A percentile compares a stretch with the other conserved stretches of the same genome.
Evolutionary conservation across 352 stramenopile genomes (phyloP).

Genomic region (Pythium vanterpoolii): DNA sequence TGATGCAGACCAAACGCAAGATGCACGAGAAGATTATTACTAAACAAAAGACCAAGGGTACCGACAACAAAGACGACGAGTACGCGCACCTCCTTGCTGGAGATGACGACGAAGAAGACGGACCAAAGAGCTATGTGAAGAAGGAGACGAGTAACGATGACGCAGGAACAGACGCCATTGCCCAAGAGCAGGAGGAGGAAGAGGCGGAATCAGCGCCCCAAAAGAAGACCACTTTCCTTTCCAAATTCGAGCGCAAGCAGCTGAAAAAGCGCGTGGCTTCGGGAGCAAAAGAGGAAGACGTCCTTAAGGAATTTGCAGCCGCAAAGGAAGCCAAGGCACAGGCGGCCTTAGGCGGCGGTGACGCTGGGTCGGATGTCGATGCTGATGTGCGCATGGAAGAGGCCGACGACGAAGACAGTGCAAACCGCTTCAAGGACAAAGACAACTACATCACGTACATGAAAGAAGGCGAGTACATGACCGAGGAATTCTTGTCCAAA

Average conservation of each 20-base stretch:
- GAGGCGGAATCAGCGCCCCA: slow-evolving; percentile 5
- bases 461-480: slow-evolving; percentile 74
- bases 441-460: slow-evolving; percentile 88
- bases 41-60: slow-evolving; percentile 63
- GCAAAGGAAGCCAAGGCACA: slow-evolving; percentile 36
- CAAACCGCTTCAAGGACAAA: slow-evolving; percentile 60
- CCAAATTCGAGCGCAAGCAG: slow-evolving; percentile 93
- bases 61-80: slow-evolving; percentile 34
- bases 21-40: slow-evolving; percentile 84
- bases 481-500: slow-evolving; percentile 71
- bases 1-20: slow-evolving; percentile 88
- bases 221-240: slow-evolving; percentile 87
- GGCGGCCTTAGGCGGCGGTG: slow-evolving; percentile 7
- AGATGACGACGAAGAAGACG: slow-evolving; percentile 29
- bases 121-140: slow-evolving; percentile 1
- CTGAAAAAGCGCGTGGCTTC: slow-evolving; percentile 88
- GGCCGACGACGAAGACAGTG: slow-evolving; percentile 14
- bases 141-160: neutral
- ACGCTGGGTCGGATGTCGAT: slow-evolving; percentile 27
- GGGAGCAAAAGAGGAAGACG: slow-evolving; percentile 70
- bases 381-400: slow-evolving; percentile 17
- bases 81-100: slow-evolving; percentile 14
- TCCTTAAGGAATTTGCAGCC: slow-evolving; percentile 56
- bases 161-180: neutral
- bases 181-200: neutral